Percentiles rank a stretch among this genome's conserved stretches.
Evolutionary conservation across 2,329 filamentous ascomycete species (phyloP).

Genomic region (Cadophora malorum): DNA sequence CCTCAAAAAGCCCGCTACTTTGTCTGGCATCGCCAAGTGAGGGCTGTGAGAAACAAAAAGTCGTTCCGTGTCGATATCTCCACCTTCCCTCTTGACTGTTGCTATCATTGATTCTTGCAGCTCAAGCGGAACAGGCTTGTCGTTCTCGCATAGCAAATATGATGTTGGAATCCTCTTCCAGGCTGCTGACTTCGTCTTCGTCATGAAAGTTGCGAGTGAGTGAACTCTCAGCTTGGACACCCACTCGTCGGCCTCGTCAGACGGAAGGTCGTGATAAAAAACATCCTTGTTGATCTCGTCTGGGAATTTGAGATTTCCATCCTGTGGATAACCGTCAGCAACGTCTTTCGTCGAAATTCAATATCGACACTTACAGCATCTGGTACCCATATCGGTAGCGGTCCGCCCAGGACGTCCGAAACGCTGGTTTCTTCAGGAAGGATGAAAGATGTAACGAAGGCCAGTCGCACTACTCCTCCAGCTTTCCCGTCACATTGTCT

Average conservation of each 20-base stretch:
- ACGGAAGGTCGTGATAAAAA: constrained; percentile 31
- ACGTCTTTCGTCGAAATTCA: not conserved
- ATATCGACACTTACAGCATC: constrained; percentile 21
- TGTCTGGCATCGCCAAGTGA: constrained; percentile 26
- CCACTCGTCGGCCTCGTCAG: constrained; percentile 28
- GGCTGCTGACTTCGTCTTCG: constrained; percentile 23
- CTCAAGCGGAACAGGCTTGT: constrained; percentile 26
- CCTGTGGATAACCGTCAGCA: constrained; percentile 7
- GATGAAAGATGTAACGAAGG: constrained; percentile 31
- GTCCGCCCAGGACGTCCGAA: constrained; percentile 13
- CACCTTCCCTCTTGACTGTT: constrained; percentile 23
- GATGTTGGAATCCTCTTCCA: constrained; percentile 32
- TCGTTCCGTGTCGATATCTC: constrained; percentile 26
- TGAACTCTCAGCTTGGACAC: constrained; percentile 28
- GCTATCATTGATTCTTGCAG: constrained; percentile 32
- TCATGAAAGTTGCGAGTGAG: constrained; percentile 25
- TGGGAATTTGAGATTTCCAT: constrained; percentile 19
- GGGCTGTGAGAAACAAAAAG: constrained; percentile 30
- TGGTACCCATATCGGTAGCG: constrained; percentile 14
- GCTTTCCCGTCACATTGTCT: constrained; percentile 47
- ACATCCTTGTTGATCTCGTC: constrained; percentile 11
- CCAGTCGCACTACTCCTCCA: constrained; percentile 43
- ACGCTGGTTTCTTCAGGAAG: constrained; percentile 26
- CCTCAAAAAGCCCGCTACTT: constrained; percentile 26
- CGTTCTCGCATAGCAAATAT: constrained; percentile 35